Conservation (phyloP, 352 stramenopile genomes). For the Phytopythium mirpurense region DNA sequence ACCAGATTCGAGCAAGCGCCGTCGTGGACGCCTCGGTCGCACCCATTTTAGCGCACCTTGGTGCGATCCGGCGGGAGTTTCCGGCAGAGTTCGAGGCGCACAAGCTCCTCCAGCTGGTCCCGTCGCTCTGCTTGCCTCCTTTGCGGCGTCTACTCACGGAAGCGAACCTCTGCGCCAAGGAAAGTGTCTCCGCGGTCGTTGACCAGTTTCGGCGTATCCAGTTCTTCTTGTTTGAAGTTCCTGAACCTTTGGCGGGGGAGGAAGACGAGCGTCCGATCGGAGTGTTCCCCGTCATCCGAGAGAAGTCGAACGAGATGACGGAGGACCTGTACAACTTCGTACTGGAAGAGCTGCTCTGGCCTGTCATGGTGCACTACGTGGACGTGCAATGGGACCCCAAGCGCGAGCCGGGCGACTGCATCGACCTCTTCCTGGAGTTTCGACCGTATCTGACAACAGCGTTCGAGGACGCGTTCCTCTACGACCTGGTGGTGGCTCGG, state of each 20-base stretch:
- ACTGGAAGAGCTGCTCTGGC: slow-evolving; percentile 73
- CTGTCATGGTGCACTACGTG: slow-evolving; percentile 55
- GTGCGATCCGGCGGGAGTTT: slow-evolving; percentile 34
- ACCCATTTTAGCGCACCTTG: slow-evolving; percentile 35
- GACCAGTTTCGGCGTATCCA: slow-evolving; percentile 54
- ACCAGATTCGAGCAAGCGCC: slow-evolving; percentile 20
- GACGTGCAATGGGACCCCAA: slow-evolving; percentile 61
- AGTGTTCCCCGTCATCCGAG: slow-evolving; percentile 62
- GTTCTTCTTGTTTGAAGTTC: slow-evolving; percentile 52
- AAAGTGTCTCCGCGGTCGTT: slow-evolving; percentile 18
- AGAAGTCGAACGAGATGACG: slow-evolving; percentile 47
- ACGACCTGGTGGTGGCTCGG: slow-evolving; percentile 57
- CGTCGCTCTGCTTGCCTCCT: slow-evolving; percentile 56
- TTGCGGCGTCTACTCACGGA: slow-evolving; percentile 43
- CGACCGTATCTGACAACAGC: slow-evolving; percentile 39
- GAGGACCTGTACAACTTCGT: slow-evolving; percentile 78
- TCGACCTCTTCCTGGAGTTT: slow-evolving; percentile 42
- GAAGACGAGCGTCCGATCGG: slow-evolving; percentile 9
- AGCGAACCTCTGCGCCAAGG: slow-evolving; percentile 33
- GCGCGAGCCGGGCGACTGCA: slow-evolving; percentile 25
- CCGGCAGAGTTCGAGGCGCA: slow-evolving; percentile 72
- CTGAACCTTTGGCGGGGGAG: slow-evolving; percentile 6
- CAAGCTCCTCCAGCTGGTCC: slow-evolving; percentile 62
- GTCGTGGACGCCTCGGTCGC: slow-evolving; percentile 36
- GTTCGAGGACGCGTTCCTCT: slow-evolving; percentile 51